Evolutionary conservation across 2,329 filamentous ascomycete species (phyloP), one percentile per base, ranked within the genome.

Genomic region (Karstenula rhodostoma): DNA sequence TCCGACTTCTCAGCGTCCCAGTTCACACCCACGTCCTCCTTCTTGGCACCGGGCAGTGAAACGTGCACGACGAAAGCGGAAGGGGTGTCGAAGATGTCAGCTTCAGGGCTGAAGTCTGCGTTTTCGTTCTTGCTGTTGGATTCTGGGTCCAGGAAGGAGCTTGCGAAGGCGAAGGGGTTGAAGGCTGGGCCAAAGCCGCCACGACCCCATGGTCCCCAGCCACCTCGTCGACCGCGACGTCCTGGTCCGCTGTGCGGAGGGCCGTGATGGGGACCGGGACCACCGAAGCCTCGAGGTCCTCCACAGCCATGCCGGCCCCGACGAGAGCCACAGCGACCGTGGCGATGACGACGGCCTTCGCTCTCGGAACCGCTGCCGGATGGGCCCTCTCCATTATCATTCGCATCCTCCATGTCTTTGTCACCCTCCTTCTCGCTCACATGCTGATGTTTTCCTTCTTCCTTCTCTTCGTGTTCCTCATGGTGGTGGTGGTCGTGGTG

Each of bases 1-100:
- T 85, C 81, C 49, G 83, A 85, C 71, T 86, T 87, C 60, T 92
- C 89, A 0, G 86, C 83, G 67, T 94, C 87, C 86, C 90, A 96
- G 75, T 89, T 89, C 48, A 95, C 86, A 59, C 86, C 89, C 6
- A 95, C 81, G 70, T 95, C 91, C 69, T 92, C 86, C 78, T 93
- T 94, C 79, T 89, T 89, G 1, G 89, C 91, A 27, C 92, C 92
- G 0, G 93, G 91, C 0, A 96, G 83, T 1, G 91, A 89, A 50
- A 87, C 73, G 76, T 95, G 91, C 9, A 95, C 79, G 46, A 93
- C 81, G 74, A 88, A 79, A 15, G 86, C 78, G 33, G 80, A 78
- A 7, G 86, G 78, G 5, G 89, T 90, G 74, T 90, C 86, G 81
- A 94, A 95, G 65, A 94, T 80, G 74, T 96, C 92, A 57, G 89